Percentiles rank a stretch among this genome's conserved stretches.
Evolutionary conservation across 83 land plant genomes (phyloP).

Genomic region (Picea abies): DNA sequence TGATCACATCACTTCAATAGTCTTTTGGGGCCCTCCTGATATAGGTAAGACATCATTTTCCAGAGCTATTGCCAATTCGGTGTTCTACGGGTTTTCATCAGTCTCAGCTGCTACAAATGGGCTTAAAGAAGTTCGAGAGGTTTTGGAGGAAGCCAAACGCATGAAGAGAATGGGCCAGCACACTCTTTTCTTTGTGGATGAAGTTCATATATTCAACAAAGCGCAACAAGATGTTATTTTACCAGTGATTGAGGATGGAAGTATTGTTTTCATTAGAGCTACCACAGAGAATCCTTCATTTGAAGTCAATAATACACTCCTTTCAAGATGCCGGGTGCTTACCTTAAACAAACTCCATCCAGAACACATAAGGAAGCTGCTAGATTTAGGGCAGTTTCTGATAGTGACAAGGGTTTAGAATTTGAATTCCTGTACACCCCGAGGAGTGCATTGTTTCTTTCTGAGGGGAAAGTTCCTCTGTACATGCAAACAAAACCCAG

Average conservation of each 20-base stretch:
- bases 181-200: conserved; percentile 90
- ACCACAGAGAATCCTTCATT: conserved; percentile 98
- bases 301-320: conserved; percentile 82
- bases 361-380: conserved; percentile 39
- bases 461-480: too few relatives aligned
- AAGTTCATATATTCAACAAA: conserved; percentile 89
- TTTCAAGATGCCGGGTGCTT: conserved; percentile 86
- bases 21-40: conserved; percentile 99
- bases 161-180: conserved; percentile 28
- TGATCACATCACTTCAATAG: conserved; percentile 59
- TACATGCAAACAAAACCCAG: too few relatives aligned
- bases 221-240: conserved; percentile 91
- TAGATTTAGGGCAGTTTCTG: conserved; percentile 58
- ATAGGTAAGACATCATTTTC: conserved; percentile 94
- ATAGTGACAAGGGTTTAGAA: conserved; percentile 69
- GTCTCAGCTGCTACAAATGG: conserved; percentile 85
- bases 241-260: conserved; percentile 89
- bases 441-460: too few relatives aligned
- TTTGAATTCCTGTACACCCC: too few relatives aligned
- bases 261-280: conserved; percentile 83
- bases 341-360: conserved; percentile 65
- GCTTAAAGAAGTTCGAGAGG: conserved; percentile 86
- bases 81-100: conserved; percentile 59
- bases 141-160: conserved; percentile 71
- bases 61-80: conserved; percentile 61